Percentiles rank a stretch among this genome's conserved stretches.
phyloP scores from a whole-genome alignment of 2,329 filamentous ascomycete species.

The Biscogniauxia marginata region DNA sequence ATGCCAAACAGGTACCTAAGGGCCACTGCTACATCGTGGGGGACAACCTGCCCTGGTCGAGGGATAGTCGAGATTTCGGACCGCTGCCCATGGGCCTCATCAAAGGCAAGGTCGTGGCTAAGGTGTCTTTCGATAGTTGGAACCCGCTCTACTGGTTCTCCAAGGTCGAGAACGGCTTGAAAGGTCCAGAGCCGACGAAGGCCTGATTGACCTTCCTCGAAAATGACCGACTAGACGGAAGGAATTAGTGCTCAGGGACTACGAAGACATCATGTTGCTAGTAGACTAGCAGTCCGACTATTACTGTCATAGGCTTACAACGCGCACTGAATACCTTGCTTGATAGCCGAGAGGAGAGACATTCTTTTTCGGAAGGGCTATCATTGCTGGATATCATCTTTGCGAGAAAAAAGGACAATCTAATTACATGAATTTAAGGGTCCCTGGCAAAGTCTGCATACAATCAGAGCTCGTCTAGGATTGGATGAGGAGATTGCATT shows the following conservation, averaged over 20 bases:
- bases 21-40: constrained; percentile 92
- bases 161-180: constrained; percentile 46
- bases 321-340: too few species aligned
- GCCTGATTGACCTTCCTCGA: too few species aligned
- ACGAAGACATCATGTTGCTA: too few species aligned
- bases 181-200: constrained; percentile 6
- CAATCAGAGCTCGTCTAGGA: constrained; percentile 8
- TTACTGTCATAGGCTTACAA: too few species aligned
- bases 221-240: too few species aligned
- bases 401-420: constrained; percentile 21
- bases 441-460: constrained; percentile 5
- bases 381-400: constrained; percentile 28
- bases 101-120: constrained; percentile 75
- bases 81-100: constrained; percentile 84
- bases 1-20: constrained; percentile 67
- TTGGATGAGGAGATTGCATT: constrained; percentile 3
- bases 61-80: constrained; percentile 85
- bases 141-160: constrained; percentile 51
- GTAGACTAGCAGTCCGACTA: too few species aligned
- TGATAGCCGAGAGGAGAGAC: not conserved
- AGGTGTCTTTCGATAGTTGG: constrained; percentile 31
- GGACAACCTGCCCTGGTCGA: constrained; percentile 80
- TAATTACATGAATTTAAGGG: constrained; percentile 29
- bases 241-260: too few species aligned
- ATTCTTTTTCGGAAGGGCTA: constrained; percentile 7